A percentile compares a stretch with the other conserved stretches of the same genome.
These are phyloP conservation scores for Calonectria hawksworthii DNA, from an alignment of 2,329 filamentous ascomycete genomes.

Conservation along the genomic window DNA sequence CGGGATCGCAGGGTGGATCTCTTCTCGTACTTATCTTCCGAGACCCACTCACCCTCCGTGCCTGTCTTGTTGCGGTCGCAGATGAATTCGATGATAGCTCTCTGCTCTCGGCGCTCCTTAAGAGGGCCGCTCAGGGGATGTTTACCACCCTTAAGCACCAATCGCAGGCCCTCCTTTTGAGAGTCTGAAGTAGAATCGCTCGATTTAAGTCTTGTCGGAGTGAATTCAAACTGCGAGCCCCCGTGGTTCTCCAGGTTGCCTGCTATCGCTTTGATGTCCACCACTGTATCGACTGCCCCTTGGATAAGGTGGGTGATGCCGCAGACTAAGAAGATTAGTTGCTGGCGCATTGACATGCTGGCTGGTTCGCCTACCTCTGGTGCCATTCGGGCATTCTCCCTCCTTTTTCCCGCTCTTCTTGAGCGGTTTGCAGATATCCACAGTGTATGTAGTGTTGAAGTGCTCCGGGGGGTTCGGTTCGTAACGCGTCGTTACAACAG, in stretches of 20 bases:
- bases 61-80: constrained; percentile 83
- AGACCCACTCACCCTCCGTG: constrained; percentile 76
- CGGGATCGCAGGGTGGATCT: constrained; percentile 44
- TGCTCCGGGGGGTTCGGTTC: constrained; percentile 65
- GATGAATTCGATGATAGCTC: constrained; percentile 86
- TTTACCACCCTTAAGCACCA: constrained; percentile 76
- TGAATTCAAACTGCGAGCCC: constrained; percentile 73
- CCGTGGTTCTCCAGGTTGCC: constrained; percentile 75
- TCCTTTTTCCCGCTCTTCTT: constrained; percentile 70
- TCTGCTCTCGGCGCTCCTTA: constrained; percentile 66
- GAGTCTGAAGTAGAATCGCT: constrained; percentile 75
- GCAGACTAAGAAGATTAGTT: constrained; percentile 71
- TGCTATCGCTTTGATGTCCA: constrained; percentile 78
- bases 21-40: constrained; percentile 67
- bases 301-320: constrained; percentile 74
- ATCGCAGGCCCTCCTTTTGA: constrained; percentile 78
- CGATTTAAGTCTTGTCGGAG: constrained; percentile 75
- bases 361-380: constrained; percentile 68
- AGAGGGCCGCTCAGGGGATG: constrained; percentile 63
- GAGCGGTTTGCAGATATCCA: constrained; percentile 81
- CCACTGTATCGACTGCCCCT: constrained; percentile 63
- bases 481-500: constrained; percentile 72
- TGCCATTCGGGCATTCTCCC: constrained; percentile 77
- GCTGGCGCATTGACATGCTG: background rate
- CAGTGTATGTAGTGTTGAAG: constrained; percentile 82